Percentiles rank a stretch among this genome's conserved stretches.
Conservation (phyloP, 345 rosid species). For the Eucalyptus sideroxylon region DNA sequence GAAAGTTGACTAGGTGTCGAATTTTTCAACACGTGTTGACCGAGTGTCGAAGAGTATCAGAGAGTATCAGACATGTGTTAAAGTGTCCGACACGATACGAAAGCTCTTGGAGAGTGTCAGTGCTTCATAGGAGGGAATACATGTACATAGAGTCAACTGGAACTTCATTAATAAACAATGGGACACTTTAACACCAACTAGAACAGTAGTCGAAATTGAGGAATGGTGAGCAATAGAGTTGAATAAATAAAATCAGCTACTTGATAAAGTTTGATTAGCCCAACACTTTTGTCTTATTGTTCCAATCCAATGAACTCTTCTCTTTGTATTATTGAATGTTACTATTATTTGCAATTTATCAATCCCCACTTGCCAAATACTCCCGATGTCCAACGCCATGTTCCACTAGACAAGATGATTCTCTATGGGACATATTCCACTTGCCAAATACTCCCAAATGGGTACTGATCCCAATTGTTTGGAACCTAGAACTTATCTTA, state of each 20-base stretch:
- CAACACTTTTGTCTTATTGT: background rate
- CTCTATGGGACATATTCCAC: background rate
- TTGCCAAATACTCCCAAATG: background rate
- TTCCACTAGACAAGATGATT: background rate
- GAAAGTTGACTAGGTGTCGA: too few species aligned
- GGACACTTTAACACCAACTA: background rate
- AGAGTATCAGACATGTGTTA: rapidly evolving
- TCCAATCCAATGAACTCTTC: background rate
- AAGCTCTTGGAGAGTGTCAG: background rate
- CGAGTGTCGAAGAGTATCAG: too few species aligned
- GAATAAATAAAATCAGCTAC: background rate
- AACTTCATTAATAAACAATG: background rate
- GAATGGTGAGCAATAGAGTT: background rate
- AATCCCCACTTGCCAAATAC: background rate
- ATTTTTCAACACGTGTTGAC: too few species aligned
- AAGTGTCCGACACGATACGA: too few species aligned
- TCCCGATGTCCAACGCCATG: background rate
- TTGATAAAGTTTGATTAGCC: background rate
- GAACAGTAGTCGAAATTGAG: background rate
- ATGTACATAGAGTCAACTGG: too few species aligned
- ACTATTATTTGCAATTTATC: background rate
- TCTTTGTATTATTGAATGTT: background rate
- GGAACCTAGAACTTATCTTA: background rate
- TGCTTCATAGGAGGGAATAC: too few species aligned
- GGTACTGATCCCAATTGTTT: background rate